These are phyloP conservation scores for Gloeostereum incarnatum DNA, from an alignment of 768 basidiomycete species.

Conservation along the genomic window DNA sequence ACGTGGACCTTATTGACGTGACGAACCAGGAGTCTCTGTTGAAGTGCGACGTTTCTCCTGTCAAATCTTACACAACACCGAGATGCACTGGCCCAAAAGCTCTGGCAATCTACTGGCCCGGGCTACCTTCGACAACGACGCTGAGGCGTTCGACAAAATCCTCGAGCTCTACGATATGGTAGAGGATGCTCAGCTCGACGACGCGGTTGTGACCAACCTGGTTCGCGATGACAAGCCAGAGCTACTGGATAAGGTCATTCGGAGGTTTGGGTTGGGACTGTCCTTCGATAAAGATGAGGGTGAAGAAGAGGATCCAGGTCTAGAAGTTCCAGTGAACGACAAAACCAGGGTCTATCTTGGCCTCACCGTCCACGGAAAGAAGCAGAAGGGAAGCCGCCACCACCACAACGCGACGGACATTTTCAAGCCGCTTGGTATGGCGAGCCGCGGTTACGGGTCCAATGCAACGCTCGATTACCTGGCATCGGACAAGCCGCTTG, in stretches of 20 bases:
- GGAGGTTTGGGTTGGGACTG: slow-evolving; percentile 37
- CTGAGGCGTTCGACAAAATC: slow-evolving; percentile 2
- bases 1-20: slow-evolving; percentile 42
- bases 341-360: slow-evolving; percentile 43
- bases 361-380: slow-evolving; percentile 56
- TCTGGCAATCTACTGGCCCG: neutral
- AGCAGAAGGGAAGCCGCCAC: too few species aligned
- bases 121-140: neutral
- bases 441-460: too few species aligned
- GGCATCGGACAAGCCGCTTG: slow-evolving; percentile 30
- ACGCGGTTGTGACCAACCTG: too few species aligned
- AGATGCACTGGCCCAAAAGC: too few species aligned
- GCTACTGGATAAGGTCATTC: slow-evolving; percentile 25
- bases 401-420: slow-evolving; percentile 44
- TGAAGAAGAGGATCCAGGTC: slow-evolving; percentile 15
- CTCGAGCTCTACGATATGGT: neutral
- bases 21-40: slow-evolving; percentile 37
- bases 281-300: too few species aligned
- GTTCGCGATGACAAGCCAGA: too few species aligned
- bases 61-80: too few species aligned
- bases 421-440: slow-evolving; percentile 3
- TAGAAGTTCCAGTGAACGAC: slow-evolving; percentile 23
- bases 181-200: too few species aligned
- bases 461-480: too few species aligned
- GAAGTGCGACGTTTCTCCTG: slow-evolving; percentile 28